A percentile compares a stretch with the other conserved stretches of the same genome.
Evolutionary conservation across 2,329 filamentous ascomycete species (phyloP).

Genomic region (Mycosphaerella sp.): DNA sequence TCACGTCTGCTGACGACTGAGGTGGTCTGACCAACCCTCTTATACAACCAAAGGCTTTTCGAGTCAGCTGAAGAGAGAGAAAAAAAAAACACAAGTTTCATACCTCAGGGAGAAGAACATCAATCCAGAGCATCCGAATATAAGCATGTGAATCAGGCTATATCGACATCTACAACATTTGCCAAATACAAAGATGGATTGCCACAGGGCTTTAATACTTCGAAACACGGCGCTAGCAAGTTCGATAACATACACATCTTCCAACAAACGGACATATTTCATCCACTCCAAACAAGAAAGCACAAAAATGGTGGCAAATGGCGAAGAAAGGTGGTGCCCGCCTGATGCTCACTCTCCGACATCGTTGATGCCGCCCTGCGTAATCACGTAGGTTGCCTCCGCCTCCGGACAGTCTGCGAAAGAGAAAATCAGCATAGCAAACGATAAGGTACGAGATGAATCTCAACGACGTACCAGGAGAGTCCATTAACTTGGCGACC

Average conservation of each 20-base stretch:
- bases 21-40: too few species aligned
- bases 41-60: too few species aligned
- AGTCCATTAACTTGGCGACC: conserved; percentile 63
- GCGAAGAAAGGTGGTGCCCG: neutral
- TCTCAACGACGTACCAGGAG: conserved; percentile 46
- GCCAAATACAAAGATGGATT: neutral
- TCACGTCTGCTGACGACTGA: too few species aligned
- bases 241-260: neutral
- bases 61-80: too few species aligned
- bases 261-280: neutral
- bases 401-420: conserved; percentile 57
- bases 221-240: neutral
- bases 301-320: neutral
- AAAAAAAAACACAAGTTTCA: too few species aligned
- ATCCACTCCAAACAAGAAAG: neutral
- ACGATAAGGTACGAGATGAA: too few species aligned
- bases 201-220: neutral
- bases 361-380: conserved; percentile 61
- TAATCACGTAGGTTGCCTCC: conserved; percentile 65
- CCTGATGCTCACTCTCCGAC: conserved; percentile 49
- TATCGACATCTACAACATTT: too few species aligned
- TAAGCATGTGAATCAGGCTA: too few species aligned
- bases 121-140: too few species aligned
- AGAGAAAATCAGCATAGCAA: conserved; percentile 17
- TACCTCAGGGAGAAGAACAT: too few species aligned